Conservation (phyloP, 1,284 basidiomycete genomes). For the Tilletiopsis washingtonensis region DNA sequence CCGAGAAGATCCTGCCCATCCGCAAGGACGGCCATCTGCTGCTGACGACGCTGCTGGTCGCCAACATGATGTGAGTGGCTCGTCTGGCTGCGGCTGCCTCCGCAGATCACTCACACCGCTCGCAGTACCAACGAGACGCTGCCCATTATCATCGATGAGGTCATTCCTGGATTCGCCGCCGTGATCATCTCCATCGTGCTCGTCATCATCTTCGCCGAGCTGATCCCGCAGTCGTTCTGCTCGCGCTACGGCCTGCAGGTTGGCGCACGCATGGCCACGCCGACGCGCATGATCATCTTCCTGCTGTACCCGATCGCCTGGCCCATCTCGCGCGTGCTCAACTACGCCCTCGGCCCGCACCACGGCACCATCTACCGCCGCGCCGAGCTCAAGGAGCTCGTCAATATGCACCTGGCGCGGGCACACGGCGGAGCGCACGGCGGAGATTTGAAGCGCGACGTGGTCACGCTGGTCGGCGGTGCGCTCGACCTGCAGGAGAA, state of each 20-base stretch:
- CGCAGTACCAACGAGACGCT: slow-evolving; percentile 56
- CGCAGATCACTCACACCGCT: too few relatives aligned
- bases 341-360: slow-evolving; percentile 46
- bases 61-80: slow-evolving; percentile 35
- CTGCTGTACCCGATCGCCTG: slow-evolving; percentile 46
- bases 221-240: slow-evolving; percentile 64
- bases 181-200: slow-evolving; percentile 43
- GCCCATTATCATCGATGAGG: slow-evolving; percentile 77
- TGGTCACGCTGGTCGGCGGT: slow-evolving; percentile 66
- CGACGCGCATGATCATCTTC: slow-evolving; percentile 42
- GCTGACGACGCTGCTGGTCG: slow-evolving; percentile 44
- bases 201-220: slow-evolving; percentile 67
- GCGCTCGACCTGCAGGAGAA: slow-evolving; percentile 67
- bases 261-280: slow-evolving; percentile 44
- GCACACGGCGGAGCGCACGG: slow-evolving; percentile 53
- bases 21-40: slow-evolving; percentile 54
- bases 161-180: slow-evolving; percentile 73
- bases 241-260: slow-evolving; percentile 47
- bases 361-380: slow-evolving; percentile 44
- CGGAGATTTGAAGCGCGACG: slow-evolving; percentile 65
- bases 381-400: slow-evolving; percentile 63
- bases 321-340: slow-evolving; percentile 46
- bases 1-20: slow-evolving; percentile 76
- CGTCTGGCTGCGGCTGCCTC: not conserved
- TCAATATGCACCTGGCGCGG: slow-evolving; percentile 64